Evolutionary conservation across 805 yeast genomes (phyloP), one percentile per base, ranked within the genome.

Genomic region (Kazachstania kunashirensis): DNA sequence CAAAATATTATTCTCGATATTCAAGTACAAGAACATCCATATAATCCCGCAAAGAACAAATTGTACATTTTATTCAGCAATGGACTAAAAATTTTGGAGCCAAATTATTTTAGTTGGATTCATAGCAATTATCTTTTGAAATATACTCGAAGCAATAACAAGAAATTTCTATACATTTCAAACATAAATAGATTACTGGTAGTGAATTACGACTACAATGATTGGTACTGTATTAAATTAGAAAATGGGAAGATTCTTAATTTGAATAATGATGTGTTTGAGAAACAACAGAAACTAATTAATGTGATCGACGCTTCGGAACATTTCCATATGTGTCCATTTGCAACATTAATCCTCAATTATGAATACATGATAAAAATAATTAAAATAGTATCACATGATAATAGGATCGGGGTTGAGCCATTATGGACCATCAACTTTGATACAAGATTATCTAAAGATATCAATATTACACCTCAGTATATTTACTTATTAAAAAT

Each of bases 141-240:
- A 24, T 47, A 55, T 6, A 50, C 59, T 3, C 47, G 53, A 33
- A 46, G 43, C 16, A 24, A 29, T 8, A 44, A 49, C 9, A 55
- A 56, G 30, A 43, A 34, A 26, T 49, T 48, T 34, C 10, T 47
- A 3, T 49, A 38, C 33, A 23, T 53, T 14, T 29, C 38, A 19
- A 49, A 44, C 24, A 39, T 56, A 13, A 52, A 54, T 26, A 38
- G 61, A 26, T 44, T 56, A 51, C 40, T 55, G 4, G 44, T 55
- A 6, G 33, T 45, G 6, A 55, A 48, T 32, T 28, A 41, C 11
- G 44, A 46, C 16, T 40, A 44, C 11, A 36, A 39, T 5, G 51
- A 51, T 16, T 49, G 59, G 51, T 49, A 51, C 32, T 53, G 54
- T 34, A 32, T 52, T 15, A 55, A 53, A 34, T 32, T 53, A 18